Conservation (phyloP, 2,329 filamentous ascomycete genomes). For the Penicillium sp. region DNA sequence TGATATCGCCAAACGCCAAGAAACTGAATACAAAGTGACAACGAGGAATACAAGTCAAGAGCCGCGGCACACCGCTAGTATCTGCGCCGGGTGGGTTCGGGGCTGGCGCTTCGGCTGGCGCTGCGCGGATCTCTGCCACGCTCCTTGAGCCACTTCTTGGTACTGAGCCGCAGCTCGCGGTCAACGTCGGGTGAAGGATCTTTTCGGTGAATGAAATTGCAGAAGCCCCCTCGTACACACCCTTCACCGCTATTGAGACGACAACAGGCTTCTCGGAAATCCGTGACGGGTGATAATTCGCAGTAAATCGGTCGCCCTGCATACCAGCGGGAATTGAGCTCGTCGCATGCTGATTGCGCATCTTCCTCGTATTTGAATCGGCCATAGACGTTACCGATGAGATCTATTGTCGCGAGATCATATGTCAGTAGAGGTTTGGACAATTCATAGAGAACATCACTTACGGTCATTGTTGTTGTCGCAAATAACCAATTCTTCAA, state of each 20-base stretch:
- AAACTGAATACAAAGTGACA: constrained; percentile 14
- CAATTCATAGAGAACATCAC: constrained; percentile 38
- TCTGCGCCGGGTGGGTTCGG: constrained; percentile 74
- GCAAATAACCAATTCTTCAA: constrained; percentile 97
- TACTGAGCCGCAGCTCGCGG: constrained; percentile 77
- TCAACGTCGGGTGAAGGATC: constrained; percentile 89
- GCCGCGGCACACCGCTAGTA: constrained; percentile 48
- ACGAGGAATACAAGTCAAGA: constrained; percentile 7
- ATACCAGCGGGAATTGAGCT: constrained; percentile 94
- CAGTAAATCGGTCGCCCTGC: constrained; percentile 96
- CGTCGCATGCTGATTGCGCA: constrained; percentile 89
- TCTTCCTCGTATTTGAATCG: constrained; percentile 99
- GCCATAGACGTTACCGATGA: constrained; percentile 98
- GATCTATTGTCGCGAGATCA: constrained; percentile 54
- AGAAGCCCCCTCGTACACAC: constrained; percentile 93
- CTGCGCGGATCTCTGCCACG: constrained; percentile 82
- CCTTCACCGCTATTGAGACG: constrained; percentile 91
- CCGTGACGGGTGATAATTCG: constrained; percentile 93
- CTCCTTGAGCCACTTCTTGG: constrained; percentile 93
- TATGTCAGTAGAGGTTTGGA: constrained; percentile 15
- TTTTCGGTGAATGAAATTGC: constrained; percentile 99
- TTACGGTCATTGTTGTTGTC: constrained; percentile 98
- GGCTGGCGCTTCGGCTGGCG: constrained; percentile 76
- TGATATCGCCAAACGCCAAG: constrained; percentile 26
- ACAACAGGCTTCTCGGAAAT: constrained; percentile 97